phyloP scores from a whole-genome alignment of 1,284 basidiomycete genomes.

The Exobasidium rhododendri region DNA sequence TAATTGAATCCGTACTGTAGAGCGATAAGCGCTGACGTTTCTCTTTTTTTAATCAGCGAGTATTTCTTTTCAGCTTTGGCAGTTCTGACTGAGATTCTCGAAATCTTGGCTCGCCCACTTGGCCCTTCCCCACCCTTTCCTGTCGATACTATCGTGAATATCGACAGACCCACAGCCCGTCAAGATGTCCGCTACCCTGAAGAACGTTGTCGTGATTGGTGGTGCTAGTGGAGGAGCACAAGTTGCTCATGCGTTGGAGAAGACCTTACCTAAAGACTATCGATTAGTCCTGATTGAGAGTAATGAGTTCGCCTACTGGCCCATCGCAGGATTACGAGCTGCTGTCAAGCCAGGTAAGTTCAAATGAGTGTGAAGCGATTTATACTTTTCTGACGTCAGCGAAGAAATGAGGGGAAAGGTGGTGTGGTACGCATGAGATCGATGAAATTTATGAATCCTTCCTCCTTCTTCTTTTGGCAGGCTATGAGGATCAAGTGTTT shows the following conservation, averaged over 20 bases:
- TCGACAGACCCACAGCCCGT: no score
- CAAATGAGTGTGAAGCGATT: neutral
- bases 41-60: no score
- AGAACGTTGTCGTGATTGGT: slow-evolving; percentile 37
- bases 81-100: no score
- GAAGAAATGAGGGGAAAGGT: slow-evolving; percentile 3
- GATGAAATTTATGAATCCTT: no score
- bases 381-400: neutral
- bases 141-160: no score
- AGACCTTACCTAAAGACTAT: slow-evolving; percentile 52
- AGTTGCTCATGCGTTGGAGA: slow-evolving; percentile 48
- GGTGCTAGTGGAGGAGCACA: slow-evolving; percentile 26
- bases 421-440: no score
- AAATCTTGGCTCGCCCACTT: no score
- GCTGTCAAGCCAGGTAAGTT: slow-evolving; percentile 55
- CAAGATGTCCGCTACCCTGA: no score
- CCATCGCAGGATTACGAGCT: slow-evolving; percentile 55
- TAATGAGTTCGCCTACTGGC: slow-evolving; percentile 53
- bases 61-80: no score
- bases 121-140: no score
- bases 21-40: no score
- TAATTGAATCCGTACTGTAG: no score
- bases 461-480: slow-evolving; percentile 32
- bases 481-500: slow-evolving; percentile 28
- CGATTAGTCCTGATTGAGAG: slow-evolving; percentile 58